Base-by-base conservation (phyloP, 495 filamentous ascomycete species). In the Aspergillus homomorphus region DNA sequence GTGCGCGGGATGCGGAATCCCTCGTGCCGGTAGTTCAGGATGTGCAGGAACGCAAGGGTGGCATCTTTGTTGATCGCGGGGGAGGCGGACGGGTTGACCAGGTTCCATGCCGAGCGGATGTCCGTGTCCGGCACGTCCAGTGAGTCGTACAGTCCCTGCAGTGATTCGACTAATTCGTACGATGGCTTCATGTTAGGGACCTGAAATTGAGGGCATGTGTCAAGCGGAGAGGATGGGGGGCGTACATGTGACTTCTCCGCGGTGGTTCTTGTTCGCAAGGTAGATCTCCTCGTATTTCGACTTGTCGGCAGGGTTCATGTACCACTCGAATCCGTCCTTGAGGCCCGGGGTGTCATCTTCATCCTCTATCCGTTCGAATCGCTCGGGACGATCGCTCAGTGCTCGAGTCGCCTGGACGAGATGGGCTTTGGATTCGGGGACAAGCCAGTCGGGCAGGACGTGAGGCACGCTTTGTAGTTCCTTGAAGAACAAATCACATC, bases 291-390 rank as follows among this genome's bases (percentile, higher is more conserved):
- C 90, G 73, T 98, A 98, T 74, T 95, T 96, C 54, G 84, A 66
- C 74, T 91, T 93, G 70, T 98, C 92, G 43, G 78, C 73, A 1
- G 94, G 94, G 59, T 84, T 89, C 92, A 98, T 98, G 74, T 98
- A 98, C 94, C 94, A 98, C 72, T 98, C 94, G 73, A 98, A 98
- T 1, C 92, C 92, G 74, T 96, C 90, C 69, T 94, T 96, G 54
- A 98, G 75, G 6, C 94, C 91, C 4, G 84, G 83, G 20, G 83
- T 84, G 67, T 92, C 91, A 60, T 90, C 87, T 59, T 92, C 89
- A 45, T 84, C 81, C 56, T 83, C 81, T 60, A 90, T 81, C 57
- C 84, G 82, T 73, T 96, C 91, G 73, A 97, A 96, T 59, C 87
- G 82, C 33, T 87, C 82, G 56, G 86, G 88, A 43, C 84, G 81